A percentile compares a stretch with the other conserved stretches of the same genome.
phyloP scores from a whole-genome alignment of 2,329 filamentous ascomycete genomes.

The Fusarium siculi region DNA sequence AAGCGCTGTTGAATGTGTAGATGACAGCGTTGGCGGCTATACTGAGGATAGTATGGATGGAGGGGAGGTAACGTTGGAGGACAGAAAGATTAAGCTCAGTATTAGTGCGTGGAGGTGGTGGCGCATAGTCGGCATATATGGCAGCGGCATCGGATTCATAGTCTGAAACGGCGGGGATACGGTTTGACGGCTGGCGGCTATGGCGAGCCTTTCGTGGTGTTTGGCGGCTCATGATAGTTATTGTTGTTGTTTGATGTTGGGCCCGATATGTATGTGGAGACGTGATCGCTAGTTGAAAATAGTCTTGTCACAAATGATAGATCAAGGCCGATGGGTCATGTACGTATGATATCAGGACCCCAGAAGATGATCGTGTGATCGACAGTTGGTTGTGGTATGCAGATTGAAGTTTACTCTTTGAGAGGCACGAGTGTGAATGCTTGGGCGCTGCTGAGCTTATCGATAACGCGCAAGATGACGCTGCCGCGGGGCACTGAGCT shows the following conservation, averaged over 20 bases:
- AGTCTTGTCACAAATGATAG: neutral
- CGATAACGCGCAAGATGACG: constrained; percentile 45
- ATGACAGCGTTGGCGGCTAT: constrained; percentile 88
- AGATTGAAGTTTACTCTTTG: constrained; percentile 24
- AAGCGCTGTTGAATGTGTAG: constrained; percentile 77
- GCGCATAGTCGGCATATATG: constrained; percentile 52
- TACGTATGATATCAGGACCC: neutral
- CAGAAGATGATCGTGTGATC: neutral
- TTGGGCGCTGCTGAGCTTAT: constrained; percentile 39
- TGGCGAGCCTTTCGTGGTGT: constrained; percentile 56
- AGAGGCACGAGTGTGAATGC: constrained; percentile 33
- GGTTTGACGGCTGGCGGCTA: constrained; percentile 54
- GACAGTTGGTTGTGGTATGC: constrained; percentile 10
- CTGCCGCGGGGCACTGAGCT: constrained; percentile 21
- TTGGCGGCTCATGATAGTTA: constrained; percentile 55
- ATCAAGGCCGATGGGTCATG: neutral
- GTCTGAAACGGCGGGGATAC: constrained; percentile 61
- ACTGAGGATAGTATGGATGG: constrained; percentile 77
- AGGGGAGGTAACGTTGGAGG: constrained; percentile 81
- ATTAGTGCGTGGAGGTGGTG: constrained; percentile 73
- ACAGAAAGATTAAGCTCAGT: constrained; percentile 89
- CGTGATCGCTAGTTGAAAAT: neutral
- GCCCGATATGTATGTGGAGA: neutral
- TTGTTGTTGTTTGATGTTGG: constrained; percentile 24
- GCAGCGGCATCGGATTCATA: constrained; percentile 73